A percentile compares a stretch with the other conserved stretches of the same genome.
Conservation (phyloP, 495 filamentous ascomycete genomes). For the Wilcoxina mikolae region DNA sequence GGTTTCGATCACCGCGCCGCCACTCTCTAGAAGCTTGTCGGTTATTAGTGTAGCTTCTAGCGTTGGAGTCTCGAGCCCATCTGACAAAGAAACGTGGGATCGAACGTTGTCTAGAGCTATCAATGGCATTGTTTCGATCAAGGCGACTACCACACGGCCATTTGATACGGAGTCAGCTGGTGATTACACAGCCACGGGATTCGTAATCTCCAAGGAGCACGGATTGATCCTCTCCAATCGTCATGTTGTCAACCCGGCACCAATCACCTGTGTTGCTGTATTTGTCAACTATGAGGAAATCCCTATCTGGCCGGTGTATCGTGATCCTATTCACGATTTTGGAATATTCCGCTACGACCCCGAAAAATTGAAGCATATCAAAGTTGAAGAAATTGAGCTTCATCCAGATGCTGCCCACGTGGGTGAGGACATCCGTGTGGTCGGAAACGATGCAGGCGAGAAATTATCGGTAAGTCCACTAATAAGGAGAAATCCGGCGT, state of each 20-base stretch:
- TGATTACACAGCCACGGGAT: slow-evolving; percentile 28
- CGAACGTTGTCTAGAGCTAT: slow-evolving; percentile 27
- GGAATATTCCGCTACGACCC: slow-evolving; percentile 29
- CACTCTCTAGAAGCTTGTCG: slow-evolving; percentile 21
- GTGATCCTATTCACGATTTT: slow-evolving; percentile 28
- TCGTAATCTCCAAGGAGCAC: slow-evolving; percentile 28
- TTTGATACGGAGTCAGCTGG: slow-evolving; percentile 29
- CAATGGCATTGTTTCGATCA: slow-evolving; percentile 30
- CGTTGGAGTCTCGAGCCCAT: slow-evolving; percentile 12
- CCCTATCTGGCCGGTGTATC: slow-evolving; percentile 27
- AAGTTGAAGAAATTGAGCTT: slow-evolving; percentile 28
- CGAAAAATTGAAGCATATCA: slow-evolving; percentile 26
- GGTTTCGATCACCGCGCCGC: slow-evolving; percentile 10
- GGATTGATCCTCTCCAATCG: slow-evolving; percentile 28
- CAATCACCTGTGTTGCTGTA: slow-evolving; percentile 28
- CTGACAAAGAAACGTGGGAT: slow-evolving; percentile 29
- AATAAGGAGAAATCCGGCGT: too few relatives aligned
- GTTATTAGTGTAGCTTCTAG: slow-evolving; percentile 23
- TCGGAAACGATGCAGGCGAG: slow-evolving; percentile 29
- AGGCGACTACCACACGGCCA: slow-evolving; percentile 27
- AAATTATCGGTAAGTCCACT: slow-evolving; percentile 17
- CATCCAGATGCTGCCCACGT: slow-evolving; percentile 26
- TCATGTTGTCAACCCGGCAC: slow-evolving; percentile 28
- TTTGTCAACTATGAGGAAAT: slow-evolving; percentile 30
- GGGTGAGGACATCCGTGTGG: slow-evolving; percentile 29